Percentiles rank a stretch among this genome's conserved stretches.
Conservation (phyloP, 495 filamentous ascomycete genomes). For the Lepraria neglecta region DNA sequence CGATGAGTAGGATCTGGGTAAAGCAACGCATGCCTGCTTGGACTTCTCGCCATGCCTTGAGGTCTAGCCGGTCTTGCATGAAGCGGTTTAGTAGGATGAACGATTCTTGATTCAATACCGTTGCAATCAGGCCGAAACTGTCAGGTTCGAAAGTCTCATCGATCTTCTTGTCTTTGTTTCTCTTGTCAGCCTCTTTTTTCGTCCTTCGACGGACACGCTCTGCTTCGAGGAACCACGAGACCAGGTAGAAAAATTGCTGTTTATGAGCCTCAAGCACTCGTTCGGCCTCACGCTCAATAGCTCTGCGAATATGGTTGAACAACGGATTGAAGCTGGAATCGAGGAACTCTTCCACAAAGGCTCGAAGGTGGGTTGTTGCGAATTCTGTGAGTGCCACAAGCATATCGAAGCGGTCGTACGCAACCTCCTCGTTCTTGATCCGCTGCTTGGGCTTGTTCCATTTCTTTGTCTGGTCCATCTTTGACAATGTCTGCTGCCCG, state of each 20-base stretch:
- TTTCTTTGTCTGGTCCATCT: slow-evolving; percentile 89
- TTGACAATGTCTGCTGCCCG: slow-evolving; percentile 61
- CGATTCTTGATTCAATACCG: slow-evolving; percentile 84
- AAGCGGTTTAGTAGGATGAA: slow-evolving; percentile 79
- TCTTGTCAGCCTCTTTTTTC: slow-evolving; percentile 37
- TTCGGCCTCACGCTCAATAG: slow-evolving; percentile 86
- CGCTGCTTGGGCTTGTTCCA: slow-evolving; percentile 72
- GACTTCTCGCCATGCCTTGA: slow-evolving; percentile 79
- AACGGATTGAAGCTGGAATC: slow-evolving; percentile 96
- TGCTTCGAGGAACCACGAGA: slow-evolving; percentile 90
- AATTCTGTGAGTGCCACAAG: slow-evolving; percentile 57
- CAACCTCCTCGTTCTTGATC: slow-evolving; percentile 56
- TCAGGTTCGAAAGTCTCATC: slow-evolving; percentile 52
- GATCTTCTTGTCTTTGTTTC: slow-evolving; percentile 39
- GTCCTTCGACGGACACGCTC: slow-evolving; percentile 67
- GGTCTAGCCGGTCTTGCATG: slow-evolving; percentile 70
- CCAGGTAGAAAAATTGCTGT: slow-evolving; percentile 84
- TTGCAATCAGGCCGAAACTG: slow-evolving; percentile 78
- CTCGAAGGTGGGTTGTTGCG: slow-evolving; percentile 64
- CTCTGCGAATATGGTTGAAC: slow-evolving; percentile 76
- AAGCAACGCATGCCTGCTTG: slow-evolving; percentile 89
- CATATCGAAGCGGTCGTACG: slow-evolving; percentile 67
- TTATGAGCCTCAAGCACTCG: slow-evolving; percentile 66
- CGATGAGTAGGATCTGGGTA: slow-evolving; percentile 68
- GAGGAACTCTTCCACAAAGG: slow-evolving; percentile 88